Base-by-base conservation (phyloP, 306 rosid genomes). In the Cicer arietinum region DNA sequence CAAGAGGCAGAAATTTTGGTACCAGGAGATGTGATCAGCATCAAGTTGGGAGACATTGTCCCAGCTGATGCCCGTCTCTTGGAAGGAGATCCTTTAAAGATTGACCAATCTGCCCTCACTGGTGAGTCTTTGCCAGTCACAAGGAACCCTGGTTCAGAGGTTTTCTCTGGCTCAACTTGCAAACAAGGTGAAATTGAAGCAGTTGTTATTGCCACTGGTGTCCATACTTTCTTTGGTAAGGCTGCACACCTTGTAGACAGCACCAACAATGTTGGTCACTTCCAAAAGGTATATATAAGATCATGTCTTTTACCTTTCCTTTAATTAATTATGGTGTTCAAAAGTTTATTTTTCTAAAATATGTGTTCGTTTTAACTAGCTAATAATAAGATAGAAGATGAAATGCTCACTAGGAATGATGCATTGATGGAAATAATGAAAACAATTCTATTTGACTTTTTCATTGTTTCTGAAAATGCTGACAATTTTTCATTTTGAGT, bases 231-330 rank as follows among this genome's bases (percentile, higher is more conserved):
- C 86, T 92, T 92, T 61, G 97, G 97, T 45, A 92, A 88, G 79
- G 97, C 97, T 43, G 97, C 96, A 58, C 96, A 90, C 74, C 91
- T 92, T 77, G 96, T 90, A 35, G 93, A 92, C 56, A 92, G 82
- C 89, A 92, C 97, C 83, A 90, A 90, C 90, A 93, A 87, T 81
- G 92, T 88, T 80, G 97, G 97, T 48, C 97, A 92, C 81, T 92
- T 92, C 84, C 97, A 90, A 76, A 79, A 85, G 93, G 97, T 57
- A 56, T 25, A 56, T 20, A 56, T 88, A 74, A 13, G 14, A 41
- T 50, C 39, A 12, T 66, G 47, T 54, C 20, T 74, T 58, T 16
- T 6, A 12, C 6, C 30, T 57, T 43, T 48, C 13, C 7, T 48
- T 48, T 12, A 48, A 12, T 48, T 30, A 3, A 13, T 48, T 13